phyloP scores from a whole-genome alignment of 2,329 filamentous ascomycete genomes.

The Sporothrix pseudoabietina region DNA sequence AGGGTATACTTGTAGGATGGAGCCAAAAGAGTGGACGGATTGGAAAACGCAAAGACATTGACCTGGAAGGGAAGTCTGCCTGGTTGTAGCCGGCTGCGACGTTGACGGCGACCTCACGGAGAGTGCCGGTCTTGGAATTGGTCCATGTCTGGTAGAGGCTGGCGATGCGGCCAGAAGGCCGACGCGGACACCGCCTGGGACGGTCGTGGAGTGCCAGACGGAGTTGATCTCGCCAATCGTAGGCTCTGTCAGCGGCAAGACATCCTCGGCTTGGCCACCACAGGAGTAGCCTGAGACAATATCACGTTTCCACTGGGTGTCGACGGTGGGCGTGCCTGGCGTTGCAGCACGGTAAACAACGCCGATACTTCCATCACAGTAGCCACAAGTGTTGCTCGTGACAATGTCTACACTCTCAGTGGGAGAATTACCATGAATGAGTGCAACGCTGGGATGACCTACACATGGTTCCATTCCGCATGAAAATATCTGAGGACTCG shows the following conservation, averaged over 20 bases:
- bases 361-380: background rate
- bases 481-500: background rate
- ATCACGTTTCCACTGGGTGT: background rate
- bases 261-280: background rate
- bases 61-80: background rate
- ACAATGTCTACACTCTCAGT: background rate
- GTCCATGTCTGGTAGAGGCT: constrained; percentile 12
- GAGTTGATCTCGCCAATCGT: background rate
- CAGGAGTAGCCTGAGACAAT: background rate
- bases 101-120: background rate
- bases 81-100: constrained; percentile 6
- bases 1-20: background rate
- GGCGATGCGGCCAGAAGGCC: background rate
- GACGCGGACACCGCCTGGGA: constrained; percentile 6
- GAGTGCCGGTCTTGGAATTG: background rate
- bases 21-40: background rate
- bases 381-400: constrained; percentile 6
- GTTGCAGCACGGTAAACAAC: background rate
- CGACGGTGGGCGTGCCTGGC: background rate
- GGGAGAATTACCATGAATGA: too few species aligned
- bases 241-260: background rate
- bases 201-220: constrained; percentile 1
- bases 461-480: background rate
- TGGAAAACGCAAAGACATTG: background rate
- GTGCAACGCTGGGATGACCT: background rate